phyloP scores from a whole-genome alignment of 169 alveolate species.

The Cryptosporidium sp. region DNA sequence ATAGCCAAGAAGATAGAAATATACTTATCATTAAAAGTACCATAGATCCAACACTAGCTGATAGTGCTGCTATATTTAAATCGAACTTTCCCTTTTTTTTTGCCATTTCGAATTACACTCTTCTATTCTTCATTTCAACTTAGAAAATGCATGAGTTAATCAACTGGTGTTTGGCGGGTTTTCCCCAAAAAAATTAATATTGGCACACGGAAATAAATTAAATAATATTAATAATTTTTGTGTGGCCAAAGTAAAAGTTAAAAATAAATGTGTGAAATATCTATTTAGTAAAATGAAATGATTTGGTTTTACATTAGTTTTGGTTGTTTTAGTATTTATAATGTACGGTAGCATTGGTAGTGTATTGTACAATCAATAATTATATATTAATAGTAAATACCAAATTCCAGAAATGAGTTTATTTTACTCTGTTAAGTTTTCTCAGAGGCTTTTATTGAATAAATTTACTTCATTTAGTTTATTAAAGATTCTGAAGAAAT shows the following conservation, averaged over 20 bases:
- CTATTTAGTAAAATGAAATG: no score
- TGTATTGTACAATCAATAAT: no score
- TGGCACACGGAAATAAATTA: not conserved
- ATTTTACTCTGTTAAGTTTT: no score
- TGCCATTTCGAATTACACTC: not conserved
- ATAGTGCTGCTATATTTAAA: slow-evolving; percentile 61
- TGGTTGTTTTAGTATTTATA: no score
- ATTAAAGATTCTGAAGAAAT: not conserved
- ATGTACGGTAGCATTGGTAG: not conserved
- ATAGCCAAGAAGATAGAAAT: slow-evolving; percentile 65
- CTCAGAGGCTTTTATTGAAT: no score
- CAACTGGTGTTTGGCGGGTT: not conserved
- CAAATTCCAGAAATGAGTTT: not conserved
- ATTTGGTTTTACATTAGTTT: no score
- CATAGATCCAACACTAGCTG: slow-evolving; percentile 74
- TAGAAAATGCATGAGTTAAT: not conserved
- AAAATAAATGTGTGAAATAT: not conserved
- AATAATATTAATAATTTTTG: not conserved
- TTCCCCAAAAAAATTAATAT: not conserved
- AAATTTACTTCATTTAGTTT: not conserved
- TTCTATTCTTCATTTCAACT: not conserved
- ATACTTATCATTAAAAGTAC: slow-evolving; percentile 55
- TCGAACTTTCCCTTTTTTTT: slow-evolving; percentile 52
- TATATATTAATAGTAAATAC: not conserved
- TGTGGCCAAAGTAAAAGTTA: not conserved